Base-by-base conservation (phyloP, 257 asterid species). In the Sherardia arvensis region DNA sequence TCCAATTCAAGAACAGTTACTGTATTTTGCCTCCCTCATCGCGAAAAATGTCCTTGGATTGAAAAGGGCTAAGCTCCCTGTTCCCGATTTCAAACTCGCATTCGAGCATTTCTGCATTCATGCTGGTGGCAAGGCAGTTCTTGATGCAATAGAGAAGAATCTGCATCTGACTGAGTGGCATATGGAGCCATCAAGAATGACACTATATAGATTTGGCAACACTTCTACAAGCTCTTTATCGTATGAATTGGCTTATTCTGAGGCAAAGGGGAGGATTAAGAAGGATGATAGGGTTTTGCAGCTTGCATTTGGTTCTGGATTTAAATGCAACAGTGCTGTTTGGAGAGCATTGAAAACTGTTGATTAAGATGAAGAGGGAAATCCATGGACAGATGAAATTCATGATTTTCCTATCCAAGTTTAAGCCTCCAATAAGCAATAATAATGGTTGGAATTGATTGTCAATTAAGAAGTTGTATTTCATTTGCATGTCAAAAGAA, bases 121-220 rank as follows among this genome's bases (percentile, higher is more conserved):
- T 33, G 81, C 84, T 0, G 79, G 81, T 21, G 81, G 81, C 4
- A 73, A 76, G 69, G 79, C 69, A 0, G 77, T 73, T 36, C 7
- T 79, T 47, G 81, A 79, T 57, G 75, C 53, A 20, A 5, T 73
- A 1, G 71, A 79, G 66, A 79, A 70, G 71, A 73, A 67, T 26
- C 61, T 79, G 0, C 9, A 61, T 9, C 67, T 79, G 0, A 48
- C 48, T 0, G 61, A 73, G 29, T 64, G 75, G 71, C 81, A 76
- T 17, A 67, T 79, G 79, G 81, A 79, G 66, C 81, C 84, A 0
- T 79, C 84, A 40, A 75, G 84, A 56, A 79, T 79, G 84, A 75
- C 84, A 0, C 75, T 79, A 0, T 76, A 55, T 7, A 69, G 81
- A 25, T 76, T 76, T 58, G 84, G 79, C 5, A 79, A 79, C 22